Percentiles rank a stretch among this genome's conserved stretches.
phyloP scores from a whole-genome alignment of 257 asterid species.

The Thymus quinquecostatus region DNA sequence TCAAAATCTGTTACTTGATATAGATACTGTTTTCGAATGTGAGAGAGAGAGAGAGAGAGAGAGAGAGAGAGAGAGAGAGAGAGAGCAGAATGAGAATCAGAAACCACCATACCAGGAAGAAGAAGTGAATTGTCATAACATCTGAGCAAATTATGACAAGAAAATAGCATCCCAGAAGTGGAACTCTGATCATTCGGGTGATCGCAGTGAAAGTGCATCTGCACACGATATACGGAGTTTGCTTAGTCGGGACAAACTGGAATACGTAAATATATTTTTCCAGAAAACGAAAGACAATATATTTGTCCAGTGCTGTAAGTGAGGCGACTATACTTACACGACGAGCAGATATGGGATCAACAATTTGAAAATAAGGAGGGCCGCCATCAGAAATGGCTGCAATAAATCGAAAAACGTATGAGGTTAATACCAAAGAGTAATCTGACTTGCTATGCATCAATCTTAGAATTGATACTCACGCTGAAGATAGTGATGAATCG shows the following conservation, averaged over 20 bases:
- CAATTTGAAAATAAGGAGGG: conserved; percentile 85
- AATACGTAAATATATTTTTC: no score
- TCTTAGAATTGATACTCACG: conserved; percentile 53
- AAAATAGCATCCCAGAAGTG: conserved; percentile 88
- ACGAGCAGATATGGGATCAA: conserved; percentile 85
- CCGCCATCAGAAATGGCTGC: conserved; percentile 99
- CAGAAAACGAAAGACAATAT: background rate
- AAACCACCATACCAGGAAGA: conserved; percentile 74
- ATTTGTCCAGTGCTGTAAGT: background rate
- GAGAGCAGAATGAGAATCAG: background rate
- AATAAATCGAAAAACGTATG: conserved; percentile 31
- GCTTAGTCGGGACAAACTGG: background rate
- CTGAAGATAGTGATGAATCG: conserved; percentile 95
- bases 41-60: background rate
- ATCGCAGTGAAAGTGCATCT: conserved; percentile 89
- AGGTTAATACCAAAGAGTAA: conserved; percentile 23
- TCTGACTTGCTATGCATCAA: background rate
- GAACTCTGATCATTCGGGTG: conserved; percentile 71
- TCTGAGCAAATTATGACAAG: conserved; percentile 93
- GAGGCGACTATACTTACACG: conserved; percentile 59
- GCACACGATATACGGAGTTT: conserved; percentile 34
- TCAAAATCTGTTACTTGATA: no score
- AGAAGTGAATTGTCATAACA: conserved; percentile 95
- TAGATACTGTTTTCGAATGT: no score
- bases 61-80: no score